Evolutionary conservation across 257 asterid species (phyloP), one percentile per base, ranked within the genome.

Genomic region (Cruciata laevipes): DNA sequence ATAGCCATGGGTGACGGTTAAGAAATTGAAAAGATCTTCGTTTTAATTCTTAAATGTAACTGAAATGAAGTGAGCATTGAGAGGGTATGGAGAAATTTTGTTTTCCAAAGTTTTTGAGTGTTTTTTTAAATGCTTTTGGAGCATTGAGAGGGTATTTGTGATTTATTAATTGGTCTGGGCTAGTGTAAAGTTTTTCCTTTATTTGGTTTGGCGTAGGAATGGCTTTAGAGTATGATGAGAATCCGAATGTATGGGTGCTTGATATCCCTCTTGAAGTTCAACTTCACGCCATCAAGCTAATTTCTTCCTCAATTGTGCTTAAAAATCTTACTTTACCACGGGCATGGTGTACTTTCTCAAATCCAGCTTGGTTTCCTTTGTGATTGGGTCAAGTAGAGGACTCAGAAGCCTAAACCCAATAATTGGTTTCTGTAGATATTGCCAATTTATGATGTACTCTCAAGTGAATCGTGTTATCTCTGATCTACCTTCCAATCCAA

Each of bases 321-420:
- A 13, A 24, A 65, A 24, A 23, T 47, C 20, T 30, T 21, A 20
- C 2, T 11, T 30, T 13, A 20, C 42, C 51, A 25, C 35, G 70
- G 37, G 37, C 27, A 74, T 83, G 91, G 61, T 73, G 79, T 72
- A 70, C 61, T 63, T 55, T 25, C 38, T 67, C 73, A 72, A 79
- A 75, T 40, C 62, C 38, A 69, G 30, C 70, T 18, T 58, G 56
- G 53, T 64, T 65, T 63, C 68, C 37, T 18, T 66, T 68, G 38
- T 53, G 64, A 60, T 65, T 42, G 55, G 35, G 68, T 73, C 49
- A 20, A 37, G 42, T 64, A 47, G 37, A 56, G 72, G 52, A 61
- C 63, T 72, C 58, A 69, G 47, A 69, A 47, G 21, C 11, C 55
- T 69, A 30, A 44, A 17, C 47, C 72, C 76, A 7, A 17, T 59